These are phyloP conservation scores for Aspergillus sojae DNA, from an alignment of 2,329 filamentous ascomycete genomes.

Conservation along the genomic window DNA sequence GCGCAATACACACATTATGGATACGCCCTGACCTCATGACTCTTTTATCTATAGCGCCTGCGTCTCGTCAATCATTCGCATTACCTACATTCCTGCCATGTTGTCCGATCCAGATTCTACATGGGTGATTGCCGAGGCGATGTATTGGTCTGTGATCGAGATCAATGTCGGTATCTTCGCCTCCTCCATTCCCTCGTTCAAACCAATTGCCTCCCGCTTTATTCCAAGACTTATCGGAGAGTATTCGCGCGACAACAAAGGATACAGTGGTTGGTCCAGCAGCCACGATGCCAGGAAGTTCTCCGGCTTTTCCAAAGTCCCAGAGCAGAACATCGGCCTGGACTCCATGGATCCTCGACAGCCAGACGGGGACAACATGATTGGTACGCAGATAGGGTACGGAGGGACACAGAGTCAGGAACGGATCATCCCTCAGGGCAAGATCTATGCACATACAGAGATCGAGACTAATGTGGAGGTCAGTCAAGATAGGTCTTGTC, in stretches of 20 bases:
- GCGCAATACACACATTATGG: too few relatives aligned
- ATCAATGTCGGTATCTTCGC: conserved; percentile 48
- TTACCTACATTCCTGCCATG: conserved; percentile 50
- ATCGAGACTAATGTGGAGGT: conserved; percentile 36
- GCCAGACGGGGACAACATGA: conserved; percentile 17
- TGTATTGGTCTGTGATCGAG: conserved; percentile 51
- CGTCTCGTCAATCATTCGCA: conserved; percentile 51
- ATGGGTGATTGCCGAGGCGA: conserved; percentile 43
- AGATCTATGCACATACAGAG: conserved; percentile 34
- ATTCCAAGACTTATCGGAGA: conserved; percentile 46
- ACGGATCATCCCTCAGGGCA: conserved; percentile 34
- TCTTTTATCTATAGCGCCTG: conserved; percentile 39
- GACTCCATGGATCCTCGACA: conserved; percentile 14
- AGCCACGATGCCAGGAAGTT: conserved; percentile 21
- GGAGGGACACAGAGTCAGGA: conserved; percentile 30
- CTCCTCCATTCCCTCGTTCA: conserved; percentile 46
- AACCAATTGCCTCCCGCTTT: conserved; percentile 44
- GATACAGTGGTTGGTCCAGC: conserved; percentile 28
- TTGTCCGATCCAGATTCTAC: conserved; percentile 40
- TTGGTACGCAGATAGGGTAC: conserved; percentile 27
- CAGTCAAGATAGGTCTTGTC: conserved; percentile 6
- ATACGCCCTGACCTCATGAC: not conserved
- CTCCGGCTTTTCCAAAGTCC: conserved; percentile 31
- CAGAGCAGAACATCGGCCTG: conserved; percentile 22
- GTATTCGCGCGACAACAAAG: conserved; percentile 29